Percentiles rank a stretch among this genome's conserved stretches.
phyloP scores from a whole-genome alignment of 805 yeast genomes.

The Nakazawaea ishiwadae region DNA sequence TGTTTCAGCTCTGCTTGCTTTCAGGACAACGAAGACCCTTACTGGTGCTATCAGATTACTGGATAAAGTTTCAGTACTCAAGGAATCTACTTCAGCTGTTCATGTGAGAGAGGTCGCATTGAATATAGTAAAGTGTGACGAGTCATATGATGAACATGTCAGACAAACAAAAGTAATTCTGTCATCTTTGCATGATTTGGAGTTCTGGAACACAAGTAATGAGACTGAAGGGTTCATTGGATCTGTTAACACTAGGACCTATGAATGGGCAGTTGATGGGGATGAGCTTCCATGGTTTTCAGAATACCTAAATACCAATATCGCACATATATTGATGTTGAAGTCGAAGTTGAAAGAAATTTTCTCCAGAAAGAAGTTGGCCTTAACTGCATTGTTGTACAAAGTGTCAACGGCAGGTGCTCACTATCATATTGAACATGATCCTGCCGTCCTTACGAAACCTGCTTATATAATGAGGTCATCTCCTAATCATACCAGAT shows the following conservation, averaged over 20 bases:
- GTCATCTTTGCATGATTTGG: slow-evolving; percentile 22
- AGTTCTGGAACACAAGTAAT: slow-evolving; percentile 29
- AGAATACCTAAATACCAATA: slow-evolving; percentile 13
- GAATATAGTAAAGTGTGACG: background rate
- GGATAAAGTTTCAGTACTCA: slow-evolving; percentile 11
- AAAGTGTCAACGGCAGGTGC: slow-evolving; percentile 34
- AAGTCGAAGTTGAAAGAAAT: background rate
- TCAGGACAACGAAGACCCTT: slow-evolving; percentile 28
- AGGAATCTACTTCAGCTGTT: slow-evolving; percentile 24
- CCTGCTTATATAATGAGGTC: slow-evolving; percentile 81
- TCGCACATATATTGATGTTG: background rate
- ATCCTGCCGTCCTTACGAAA: slow-evolving; percentile 85
- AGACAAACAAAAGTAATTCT: background rate
- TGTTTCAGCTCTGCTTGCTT: slow-evolving; percentile 17
- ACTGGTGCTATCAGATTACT: slow-evolving; percentile 24
- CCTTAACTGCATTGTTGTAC: slow-evolving; percentile 36
- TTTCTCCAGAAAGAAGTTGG: slow-evolving; percentile 9
- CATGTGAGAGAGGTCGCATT: slow-evolving; percentile 19
- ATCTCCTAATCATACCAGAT: slow-evolving; percentile 67
- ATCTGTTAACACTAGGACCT: slow-evolving; percentile 10
- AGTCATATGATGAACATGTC: background rate
- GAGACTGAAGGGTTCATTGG: slow-evolving; percentile 15
- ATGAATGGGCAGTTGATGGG: slow-evolving; percentile 11
- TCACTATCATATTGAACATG: slow-evolving; percentile 56
- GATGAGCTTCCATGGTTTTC: slow-evolving; percentile 23